These are phyloP conservation scores for Aspergillus bridgeri DNA, from an alignment of 495 filamentous ascomycete species.

Conservation along the genomic window DNA sequence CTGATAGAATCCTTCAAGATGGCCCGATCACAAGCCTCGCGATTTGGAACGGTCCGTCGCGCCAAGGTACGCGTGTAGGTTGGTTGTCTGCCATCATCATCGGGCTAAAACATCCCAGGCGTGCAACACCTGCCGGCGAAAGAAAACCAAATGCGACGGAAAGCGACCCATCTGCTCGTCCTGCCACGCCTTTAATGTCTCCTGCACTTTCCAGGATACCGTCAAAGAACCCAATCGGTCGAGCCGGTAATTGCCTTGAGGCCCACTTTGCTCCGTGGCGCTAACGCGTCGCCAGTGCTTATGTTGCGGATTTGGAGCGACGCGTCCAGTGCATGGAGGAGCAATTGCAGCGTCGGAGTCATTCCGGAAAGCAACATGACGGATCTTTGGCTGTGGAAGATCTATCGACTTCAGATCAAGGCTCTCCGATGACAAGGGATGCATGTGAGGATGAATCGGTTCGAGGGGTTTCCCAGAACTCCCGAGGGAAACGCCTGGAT, in stretches of 20 bases:
- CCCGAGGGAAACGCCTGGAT: neutral
- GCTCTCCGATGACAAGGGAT: neutral
- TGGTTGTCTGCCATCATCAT: neutral
- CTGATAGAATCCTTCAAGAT: no score
- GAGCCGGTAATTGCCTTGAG: no score
- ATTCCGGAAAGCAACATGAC: neutral
- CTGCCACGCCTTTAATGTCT: neutral
- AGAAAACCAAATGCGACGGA: neutral
- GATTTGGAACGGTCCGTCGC: neutral
- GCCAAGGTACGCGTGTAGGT: neutral
- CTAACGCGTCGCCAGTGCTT: neutral
- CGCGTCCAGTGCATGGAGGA: conserved; percentile 2
- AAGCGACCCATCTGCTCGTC: neutral
- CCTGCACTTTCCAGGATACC: neutral
- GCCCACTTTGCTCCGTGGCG: neutral
- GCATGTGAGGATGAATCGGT: neutral
- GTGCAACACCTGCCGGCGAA: neutral
- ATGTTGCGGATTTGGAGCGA: conserved; percentile 7
- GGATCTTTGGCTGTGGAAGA: no score
- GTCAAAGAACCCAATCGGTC: no score
- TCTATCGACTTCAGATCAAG: neutral
- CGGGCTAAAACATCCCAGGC: neutral
- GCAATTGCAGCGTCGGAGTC: neutral
- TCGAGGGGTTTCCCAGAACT: neutral
- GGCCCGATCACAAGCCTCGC: neutral